Conservation (phyloP, 805 yeast genomes). For the Maudiozyma serrabonitensis region DNA sequence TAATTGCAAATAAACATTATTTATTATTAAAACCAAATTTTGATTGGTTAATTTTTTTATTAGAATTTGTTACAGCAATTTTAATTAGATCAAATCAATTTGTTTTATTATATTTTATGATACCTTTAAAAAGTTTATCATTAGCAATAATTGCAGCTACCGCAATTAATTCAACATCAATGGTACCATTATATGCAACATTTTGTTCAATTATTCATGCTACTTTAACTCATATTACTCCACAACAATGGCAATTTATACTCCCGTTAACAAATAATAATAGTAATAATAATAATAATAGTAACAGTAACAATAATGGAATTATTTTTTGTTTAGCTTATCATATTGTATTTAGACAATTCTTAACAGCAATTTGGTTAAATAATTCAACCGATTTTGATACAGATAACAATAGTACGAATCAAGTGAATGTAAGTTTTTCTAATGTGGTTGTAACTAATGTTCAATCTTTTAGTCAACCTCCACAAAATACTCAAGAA, state of each 20-base stretch:
- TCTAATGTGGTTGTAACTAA: background rate
- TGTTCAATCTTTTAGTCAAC: background rate
- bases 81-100: background rate
- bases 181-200: conserved; percentile 22
- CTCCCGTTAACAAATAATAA: background rate
- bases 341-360: conserved; percentile 22
- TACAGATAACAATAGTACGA: conserved; percentile 2
- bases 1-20: too few relatives aligned
- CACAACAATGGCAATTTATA: too few relatives aligned
- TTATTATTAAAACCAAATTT: background rate
- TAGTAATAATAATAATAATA: background rate
- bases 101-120: conserved; percentile 10
- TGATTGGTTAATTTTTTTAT: conserved; percentile 15
- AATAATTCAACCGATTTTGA: background rate
- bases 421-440: background rate
- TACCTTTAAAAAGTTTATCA: conserved; percentile 22
- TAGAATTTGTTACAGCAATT: conserved; percentile 8
- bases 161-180: conserved; percentile 25
- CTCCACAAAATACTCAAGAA: background rate
- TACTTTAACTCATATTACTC: conserved; percentile 11
- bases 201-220: conserved; percentile 24
- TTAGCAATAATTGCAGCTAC: conserved; percentile 26
- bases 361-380: conserved; percentile 4
- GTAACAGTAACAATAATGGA: background rate
- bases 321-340: conserved; percentile 18